Conservation (phyloP, 257 asterid genomes). For the Sherardia arvensis region DNA sequence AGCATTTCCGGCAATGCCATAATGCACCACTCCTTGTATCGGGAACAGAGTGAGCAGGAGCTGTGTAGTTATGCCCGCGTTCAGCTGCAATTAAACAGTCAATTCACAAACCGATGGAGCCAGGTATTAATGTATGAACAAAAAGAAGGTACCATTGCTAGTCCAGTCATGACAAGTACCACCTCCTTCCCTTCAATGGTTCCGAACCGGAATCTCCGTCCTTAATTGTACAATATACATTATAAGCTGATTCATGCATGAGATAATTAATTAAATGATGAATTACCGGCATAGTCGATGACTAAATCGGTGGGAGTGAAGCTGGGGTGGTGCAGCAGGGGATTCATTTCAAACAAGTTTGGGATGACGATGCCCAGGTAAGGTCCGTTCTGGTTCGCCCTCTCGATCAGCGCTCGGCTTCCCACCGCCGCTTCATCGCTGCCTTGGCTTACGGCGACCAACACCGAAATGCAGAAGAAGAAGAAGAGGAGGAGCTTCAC, state of each 20-base stretch:
- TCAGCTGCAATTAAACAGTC: slow-evolving; percentile 22
- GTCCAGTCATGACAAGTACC: slow-evolving; percentile 45
- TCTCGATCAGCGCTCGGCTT: slow-evolving; percentile 16
- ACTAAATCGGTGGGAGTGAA: slow-evolving; percentile 23
- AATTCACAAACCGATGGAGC: too few species aligned
- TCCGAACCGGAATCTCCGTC: slow-evolving; percentile 47
- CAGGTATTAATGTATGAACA: too few species aligned
- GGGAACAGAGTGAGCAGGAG: slow-evolving; percentile 34
- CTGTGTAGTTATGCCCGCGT: slow-evolving; percentile 56
- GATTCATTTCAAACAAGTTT: slow-evolving; percentile 39
- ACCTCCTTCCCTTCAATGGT: slow-evolving; percentile 24
- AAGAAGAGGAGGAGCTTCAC: too few species aligned
- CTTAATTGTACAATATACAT: too few species aligned
- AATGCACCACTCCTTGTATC: slow-evolving; percentile 51
- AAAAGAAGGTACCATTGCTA: slow-evolving; percentile 30
- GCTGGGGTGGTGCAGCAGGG: slow-evolving; percentile 45
- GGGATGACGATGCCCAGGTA: slow-evolving; percentile 50
- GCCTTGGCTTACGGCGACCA: neutral
- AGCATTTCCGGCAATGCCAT: slow-evolving; percentile 64
- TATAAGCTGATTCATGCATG: too few species aligned
- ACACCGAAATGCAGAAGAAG: too few species aligned
- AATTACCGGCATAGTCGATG: slow-evolving; percentile 40
- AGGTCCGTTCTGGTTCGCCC: slow-evolving; percentile 38
- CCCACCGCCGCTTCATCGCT: neutral
- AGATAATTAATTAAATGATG: too few species aligned